Base-by-base conservation (phyloP, 148 eudicot species). In the Fagopyrum homotropicum region DNA sequence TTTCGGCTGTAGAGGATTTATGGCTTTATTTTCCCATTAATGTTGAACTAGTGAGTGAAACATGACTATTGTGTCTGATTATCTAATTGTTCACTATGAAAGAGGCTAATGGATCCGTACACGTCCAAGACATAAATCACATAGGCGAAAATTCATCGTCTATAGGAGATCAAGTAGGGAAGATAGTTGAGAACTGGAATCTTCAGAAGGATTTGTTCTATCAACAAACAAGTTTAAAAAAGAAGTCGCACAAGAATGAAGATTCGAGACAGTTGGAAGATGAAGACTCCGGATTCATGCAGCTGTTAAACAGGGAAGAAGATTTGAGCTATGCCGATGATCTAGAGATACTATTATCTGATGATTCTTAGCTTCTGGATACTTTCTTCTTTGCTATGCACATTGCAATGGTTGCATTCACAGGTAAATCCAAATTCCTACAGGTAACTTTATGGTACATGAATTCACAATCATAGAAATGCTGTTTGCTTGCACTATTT, bases 51-150 rank as follows among this genome's bases (percentile, higher is more conserved):
- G 40, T 35, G 40, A 35, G 40, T 35, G 40, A 35, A 35, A 2
- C 40, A 35, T 35, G 40, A 35, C 40, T 35, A 61, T 26, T 61
- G 11, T 61, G 10, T 61, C 43, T 61, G 43, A 9, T 61, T 61
- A 26, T 61, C 16, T 61, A 10, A 17, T 30, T 30, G 16, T 11
- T 73, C 12, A 45, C 45, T 72, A 52, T 17, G 64, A 49, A 56
- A 92, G 98, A 87, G 82, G 96, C 96, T 40, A 76, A 87, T 47
- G 72, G 79, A 63, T 55, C 78, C 79, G 81, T 93, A 69, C 84
- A 88, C 78, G 85, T 88, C 30, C 73, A 86, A 78, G 77, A 88
- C 74, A 80, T 93, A 73, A 83, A 80, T 82, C 98, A 93, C 83
- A 85, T 91, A 61, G 87, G 89, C 69, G 89, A 82, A 76, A 73